Evolutionary conservation across 106 monocot genomes (phyloP).

Genomic region (Apostasia ramifera): DNA sequence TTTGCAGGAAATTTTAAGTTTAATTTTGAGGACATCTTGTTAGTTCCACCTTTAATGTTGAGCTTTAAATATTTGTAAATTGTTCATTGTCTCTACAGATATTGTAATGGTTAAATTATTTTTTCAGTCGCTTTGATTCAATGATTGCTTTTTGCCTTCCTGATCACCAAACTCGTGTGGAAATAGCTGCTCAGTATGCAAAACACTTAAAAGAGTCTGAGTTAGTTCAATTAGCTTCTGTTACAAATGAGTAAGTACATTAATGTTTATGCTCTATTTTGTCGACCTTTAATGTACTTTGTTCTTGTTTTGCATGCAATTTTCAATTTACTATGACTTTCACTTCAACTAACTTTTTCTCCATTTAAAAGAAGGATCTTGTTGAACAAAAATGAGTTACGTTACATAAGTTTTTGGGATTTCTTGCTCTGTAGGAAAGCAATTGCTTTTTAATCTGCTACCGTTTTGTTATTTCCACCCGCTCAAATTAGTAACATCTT

Average conservation of each 20-base stretch:
- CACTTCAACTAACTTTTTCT: not conserved
- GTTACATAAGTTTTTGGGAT: not conserved
- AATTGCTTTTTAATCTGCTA: no score
- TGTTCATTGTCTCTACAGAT: not conserved
- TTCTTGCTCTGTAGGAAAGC: not conserved
- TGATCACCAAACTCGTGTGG: constrained; percentile 66
- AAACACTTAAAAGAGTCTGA: constrained; percentile 71
- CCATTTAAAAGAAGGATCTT: not conserved
- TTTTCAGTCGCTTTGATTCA: constrained; percentile 88
- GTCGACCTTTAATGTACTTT: not conserved
- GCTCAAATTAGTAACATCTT: no score
- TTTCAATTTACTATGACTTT: not conserved
- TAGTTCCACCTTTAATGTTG: no score
- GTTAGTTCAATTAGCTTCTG: constrained; percentile 51
- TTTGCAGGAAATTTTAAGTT: no score
- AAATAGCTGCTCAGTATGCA: constrained; percentile 88
- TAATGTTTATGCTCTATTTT: not conserved
- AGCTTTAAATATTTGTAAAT: not conserved
- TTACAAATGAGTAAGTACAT: constrained; percentile 56
- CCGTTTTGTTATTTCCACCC: no score
- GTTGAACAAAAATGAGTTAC: not conserved
- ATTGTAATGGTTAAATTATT: not conserved
- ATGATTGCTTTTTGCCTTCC: constrained; percentile 77
- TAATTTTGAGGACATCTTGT: no score
- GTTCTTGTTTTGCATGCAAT: constrained; percentile 1